A percentile compares a stretch with the other conserved stretches of the same genome.
phyloP scores from a whole-genome alignment of 1,284 basidiomycete species.

The Cryptococcus sp. region DNA sequence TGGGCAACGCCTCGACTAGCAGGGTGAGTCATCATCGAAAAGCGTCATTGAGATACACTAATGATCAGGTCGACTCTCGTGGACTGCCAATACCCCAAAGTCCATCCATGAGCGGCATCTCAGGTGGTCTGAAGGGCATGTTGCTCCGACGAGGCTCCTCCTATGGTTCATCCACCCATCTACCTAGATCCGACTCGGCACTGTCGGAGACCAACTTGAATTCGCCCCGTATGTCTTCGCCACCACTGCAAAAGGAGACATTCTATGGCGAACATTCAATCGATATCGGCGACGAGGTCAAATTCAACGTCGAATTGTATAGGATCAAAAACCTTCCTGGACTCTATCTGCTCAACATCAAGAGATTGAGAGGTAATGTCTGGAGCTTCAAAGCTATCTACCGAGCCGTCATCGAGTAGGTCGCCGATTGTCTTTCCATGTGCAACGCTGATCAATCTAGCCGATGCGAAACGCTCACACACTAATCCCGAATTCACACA shows the following conservation, averaged over 20 bases:
- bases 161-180: slow-evolving; percentile 57
- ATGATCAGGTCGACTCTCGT: slow-evolving; percentile 67
- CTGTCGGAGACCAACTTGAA: slow-evolving; percentile 19
- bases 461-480: slow-evolving; percentile 36
- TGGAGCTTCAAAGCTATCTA: slow-evolving; percentile 93
- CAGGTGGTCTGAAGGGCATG: slow-evolving; percentile 74
- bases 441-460: slow-evolving; percentile 8
- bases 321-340: slow-evolving; percentile 79
- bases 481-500: slow-evolving; percentile 18
- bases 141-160: slow-evolving; percentile 83
- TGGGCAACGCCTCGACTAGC: slow-evolving; percentile 70
- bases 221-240: slow-evolving; percentile 1
- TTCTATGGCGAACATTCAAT: slow-evolving; percentile 69
- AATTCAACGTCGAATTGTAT: slow-evolving; percentile 87
- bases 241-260: slow-evolving; percentile 52
- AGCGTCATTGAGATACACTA: slow-evolving; percentile 5
- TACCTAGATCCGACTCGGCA: slow-evolving; percentile 29
- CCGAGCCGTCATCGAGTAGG: slow-evolving; percentile 79
- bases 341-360: slow-evolving; percentile 82
- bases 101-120: slow-evolving; percentile 53
- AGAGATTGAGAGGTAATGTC: slow-evolving; percentile 83
- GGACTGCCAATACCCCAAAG: slow-evolving; percentile 73
- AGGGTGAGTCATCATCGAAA: slow-evolving; percentile 56
- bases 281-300: slow-evolving; percentile 87
- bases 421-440: slow-evolving; percentile 21